Evolutionary conservation across 2,329 filamentous ascomycete genomes (phyloP), one percentile per base, ranked within the genome.

Genomic region (Hypoxylon sp.): DNA sequence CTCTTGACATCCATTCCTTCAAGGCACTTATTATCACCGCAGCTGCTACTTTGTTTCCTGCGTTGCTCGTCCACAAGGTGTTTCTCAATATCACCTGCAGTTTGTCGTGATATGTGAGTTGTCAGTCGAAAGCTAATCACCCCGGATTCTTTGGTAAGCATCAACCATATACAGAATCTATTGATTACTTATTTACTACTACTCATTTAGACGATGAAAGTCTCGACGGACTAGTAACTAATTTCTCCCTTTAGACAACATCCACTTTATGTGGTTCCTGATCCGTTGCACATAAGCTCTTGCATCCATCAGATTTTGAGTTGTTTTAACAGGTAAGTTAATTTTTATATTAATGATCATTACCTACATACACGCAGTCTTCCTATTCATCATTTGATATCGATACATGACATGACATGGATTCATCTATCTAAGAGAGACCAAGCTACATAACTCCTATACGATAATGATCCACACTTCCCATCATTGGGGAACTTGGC

Each of bases 61-160:
- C 57, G 42, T 47, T 58, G 31, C 53, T 58, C 26, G 5, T 46
- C 48, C 4, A 46, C 35, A 50, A 50, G 46, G 24, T 31, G 35
- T 6, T 31, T 54, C 46, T 54, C 54, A 65, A 70, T 63, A 63
- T 68, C 54, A 65, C 54, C 65, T 67, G 57, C 61, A 65, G 53
- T 37, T 54, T 50, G 33, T 65, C 35, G 26, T 59, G 6, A 17
- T 59, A 37, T 48, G 48, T 53, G 55, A 44, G 50, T 46, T 48
- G 22, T 42, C 47, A 65, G 37, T 53, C 48, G 29, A 60, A 47
- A 35, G 44, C 64, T 61, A 65, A 65, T 59, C 57, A 46, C 24
- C 17, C 33, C 26, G 5, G 11, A 29, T 8, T 44, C 56, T 35
- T 47, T 42, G 39, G 33, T 47, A 55, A 55, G 61, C 47, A 52